Evolutionary conservation across 1,284 basidiomycete species (phyloP).

Genomic region (Ganoderma multipileum): DNA sequence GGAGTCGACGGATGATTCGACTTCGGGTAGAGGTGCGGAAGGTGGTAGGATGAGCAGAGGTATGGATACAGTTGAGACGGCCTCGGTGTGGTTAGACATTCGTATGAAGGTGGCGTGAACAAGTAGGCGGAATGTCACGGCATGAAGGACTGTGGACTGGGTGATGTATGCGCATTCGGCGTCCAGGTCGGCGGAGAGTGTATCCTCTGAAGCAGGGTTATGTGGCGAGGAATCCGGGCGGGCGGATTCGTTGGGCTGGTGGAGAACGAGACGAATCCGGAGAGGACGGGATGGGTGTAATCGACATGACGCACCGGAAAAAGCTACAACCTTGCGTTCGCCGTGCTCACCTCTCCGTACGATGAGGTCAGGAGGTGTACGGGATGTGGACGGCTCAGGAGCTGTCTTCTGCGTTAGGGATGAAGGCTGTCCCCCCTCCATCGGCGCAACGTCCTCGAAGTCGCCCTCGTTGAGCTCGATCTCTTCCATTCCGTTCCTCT

Average conservation of each 20-base stretch:
- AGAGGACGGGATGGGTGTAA: slow-evolving; percentile 75
- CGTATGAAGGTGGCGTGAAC: slow-evolving; percentile 76
- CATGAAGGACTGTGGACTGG: slow-evolving; percentile 76
- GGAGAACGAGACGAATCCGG: slow-evolving; percentile 74
- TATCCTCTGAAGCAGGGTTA: slow-evolving; percentile 48
- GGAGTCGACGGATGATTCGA: slow-evolving; percentile 69
- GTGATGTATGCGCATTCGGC: slow-evolving; percentile 76
- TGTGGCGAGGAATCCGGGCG: slow-evolving; percentile 46
- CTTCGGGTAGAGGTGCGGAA: slow-evolving; percentile 75
- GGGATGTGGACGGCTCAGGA: slow-evolving; percentile 29
- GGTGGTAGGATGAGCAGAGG: slow-evolving; percentile 76
- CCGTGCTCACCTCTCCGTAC: slow-evolving; percentile 33
- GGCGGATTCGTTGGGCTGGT: slow-evolving; percentile 64
- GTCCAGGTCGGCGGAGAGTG: slow-evolving; percentile 56
- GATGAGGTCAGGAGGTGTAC: slow-evolving; percentile 32
- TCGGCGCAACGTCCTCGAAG: slow-evolving; percentile 14
- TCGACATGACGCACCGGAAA: slow-evolving; percentile 81
- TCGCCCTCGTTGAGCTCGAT: slow-evolving; percentile 34
- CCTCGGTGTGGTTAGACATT: slow-evolving; percentile 67
- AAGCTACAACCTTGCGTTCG: slow-evolving; percentile 59
- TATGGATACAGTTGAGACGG: slow-evolving; percentile 63
- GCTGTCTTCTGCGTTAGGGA: slow-evolving; percentile 40
- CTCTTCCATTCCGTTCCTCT: slow-evolving; percentile 33
- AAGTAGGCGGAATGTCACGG: slow-evolving; percentile 70
- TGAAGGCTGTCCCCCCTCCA: slow-evolving; percentile 42